Evolutionary conservation across 176 grass and related monocot species (phyloP), one percentile per base, ranked within the genome.

Genomic region (Hordeum marinum): DNA sequence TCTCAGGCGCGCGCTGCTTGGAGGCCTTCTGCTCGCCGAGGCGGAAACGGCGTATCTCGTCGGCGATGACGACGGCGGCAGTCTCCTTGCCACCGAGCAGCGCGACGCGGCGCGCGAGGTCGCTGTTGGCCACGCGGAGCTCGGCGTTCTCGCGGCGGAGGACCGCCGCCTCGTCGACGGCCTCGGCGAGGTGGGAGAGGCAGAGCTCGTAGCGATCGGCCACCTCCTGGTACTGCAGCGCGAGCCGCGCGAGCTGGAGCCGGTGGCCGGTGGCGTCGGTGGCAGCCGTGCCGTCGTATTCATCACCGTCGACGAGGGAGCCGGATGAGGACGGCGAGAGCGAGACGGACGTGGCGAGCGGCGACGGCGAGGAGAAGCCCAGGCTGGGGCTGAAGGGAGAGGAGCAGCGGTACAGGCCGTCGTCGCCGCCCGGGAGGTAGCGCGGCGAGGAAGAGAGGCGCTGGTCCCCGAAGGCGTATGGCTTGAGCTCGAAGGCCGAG

Each of bases 161-260:
- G 7, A 79, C 63, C 2, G 89, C 90, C 3, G 88, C 91, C 78
- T 99, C 92, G 41, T 94, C 92, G 36, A 73, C 45, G 6, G 86
- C 86, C 68, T 94, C 97, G 63, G 90, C 90, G 84, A 99, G 97
- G 79, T 88, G 94, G 62, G 88, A 90, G 60, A 96, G 84, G 79
- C 94, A 96, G 83, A 92, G 69, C 63, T 96, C 96, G 84, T 99
- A 99, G 82, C 90, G 86, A 26, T 99, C 92, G 54, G 86, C 83
- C 75, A 96, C 91, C 75, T 91, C 90, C 84, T 89, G 97, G 82
- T 94, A 99, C 81, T 92, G 93, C 88, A 94, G 93, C 76, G 89
- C 82, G 68, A 98, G 89, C 14, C 88, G 93, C 40, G 93, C 91
- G 25, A 98, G 86, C 85, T 91, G 92, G 62, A 96, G 91, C 45